A percentile compares a stretch with the other conserved stretches of the same genome.
phyloP scores from a whole-genome alignment of 352 stramenopile species.

The Globisporangium cederbergense region DNA sequence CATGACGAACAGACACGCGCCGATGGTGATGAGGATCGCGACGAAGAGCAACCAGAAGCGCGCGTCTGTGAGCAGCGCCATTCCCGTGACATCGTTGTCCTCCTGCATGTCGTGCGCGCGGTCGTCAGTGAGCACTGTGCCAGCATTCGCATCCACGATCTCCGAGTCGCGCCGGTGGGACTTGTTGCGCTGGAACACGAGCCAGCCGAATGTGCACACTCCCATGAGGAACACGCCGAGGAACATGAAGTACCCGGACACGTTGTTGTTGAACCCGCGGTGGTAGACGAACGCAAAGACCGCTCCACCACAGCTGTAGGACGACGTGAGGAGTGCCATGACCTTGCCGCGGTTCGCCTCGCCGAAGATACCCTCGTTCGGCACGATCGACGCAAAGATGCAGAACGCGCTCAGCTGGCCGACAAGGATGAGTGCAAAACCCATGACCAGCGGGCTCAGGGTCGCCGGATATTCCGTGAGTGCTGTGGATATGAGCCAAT shows the following conservation, averaged over 20 bases:
- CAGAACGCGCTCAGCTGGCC: slow-evolving; percentile 68
- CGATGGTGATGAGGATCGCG: slow-evolving; percentile 72
- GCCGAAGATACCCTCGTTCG: slow-evolving; percentile 78
- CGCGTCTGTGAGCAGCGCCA: slow-evolving; percentile 42
- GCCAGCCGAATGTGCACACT: slow-evolving; percentile 48
- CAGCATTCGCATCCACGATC: slow-evolving; percentile 31
- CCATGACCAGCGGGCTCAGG: slow-evolving; percentile 49
- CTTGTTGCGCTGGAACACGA: slow-evolving; percentile 35
- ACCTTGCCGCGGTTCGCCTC: slow-evolving; percentile 69
- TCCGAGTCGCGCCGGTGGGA: slow-evolving; percentile 40
- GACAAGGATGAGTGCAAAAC: slow-evolving; percentile 50
- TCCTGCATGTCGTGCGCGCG: slow-evolving; percentile 22
- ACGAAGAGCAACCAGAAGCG: slow-evolving; percentile 81
- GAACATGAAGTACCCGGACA: slow-evolving; percentile 75
- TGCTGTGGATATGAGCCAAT: slow-evolving; percentile 40
- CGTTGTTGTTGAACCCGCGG: slow-evolving; percentile 49
- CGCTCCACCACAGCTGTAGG: slow-evolving; percentile 76
- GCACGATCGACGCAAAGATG: slow-evolving; percentile 73
- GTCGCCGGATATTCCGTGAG: slow-evolving; percentile 37
- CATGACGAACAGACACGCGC: slow-evolving; percentile 71
- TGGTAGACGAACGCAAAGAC: slow-evolving; percentile 77
- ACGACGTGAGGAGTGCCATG: slow-evolving; percentile 62
- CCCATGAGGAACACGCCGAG: slow-evolving; percentile 50
- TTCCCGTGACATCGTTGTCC: slow-evolving; percentile 54
- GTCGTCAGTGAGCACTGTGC: slow-evolving; percentile 20